These are phyloP conservation scores for Gossypium stocksii DNA, from an alignment of 345 rosid genomes.

Conservation along the genomic window DNA sequence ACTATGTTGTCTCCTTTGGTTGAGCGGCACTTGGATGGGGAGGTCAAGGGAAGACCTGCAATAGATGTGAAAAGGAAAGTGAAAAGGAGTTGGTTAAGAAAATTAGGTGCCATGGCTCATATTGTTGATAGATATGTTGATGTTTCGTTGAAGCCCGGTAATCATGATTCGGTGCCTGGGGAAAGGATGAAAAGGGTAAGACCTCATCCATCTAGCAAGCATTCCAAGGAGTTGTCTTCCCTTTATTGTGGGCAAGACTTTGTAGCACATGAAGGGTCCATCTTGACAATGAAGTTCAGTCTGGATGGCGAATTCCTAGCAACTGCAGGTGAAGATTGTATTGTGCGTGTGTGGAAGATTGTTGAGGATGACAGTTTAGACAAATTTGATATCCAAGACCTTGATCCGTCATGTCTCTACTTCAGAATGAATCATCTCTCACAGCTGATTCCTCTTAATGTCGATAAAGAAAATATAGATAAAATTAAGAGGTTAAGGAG, in stretches of 20 bases:
- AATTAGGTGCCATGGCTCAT: conserved; percentile 29
- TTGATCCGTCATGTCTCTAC: conserved; percentile 44
- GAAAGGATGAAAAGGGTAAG: conserved; percentile 5
- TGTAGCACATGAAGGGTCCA: conserved; percentile 10
- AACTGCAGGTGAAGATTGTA: conserved; percentile 57
- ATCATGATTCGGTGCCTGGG: background rate
- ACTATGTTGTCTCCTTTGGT: conserved; percentile 29
- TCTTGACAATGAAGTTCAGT: conserved; percentile 12
- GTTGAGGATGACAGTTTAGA: conserved; percentile 40
- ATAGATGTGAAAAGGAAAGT: conserved; percentile 27
- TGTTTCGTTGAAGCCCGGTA: conserved; percentile 18
- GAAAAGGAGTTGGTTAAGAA: conserved; percentile 41
- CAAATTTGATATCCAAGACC: conserved; percentile 31
- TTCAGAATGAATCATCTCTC: conserved; percentile 44
- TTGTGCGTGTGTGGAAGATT: conserved; percentile 61
- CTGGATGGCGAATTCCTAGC: conserved; percentile 35
- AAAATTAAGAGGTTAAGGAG: conserved; percentile 29
- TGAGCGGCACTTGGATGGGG: conserved; percentile 10
- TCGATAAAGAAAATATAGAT: conserved; percentile 29
- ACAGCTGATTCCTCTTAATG: conserved; percentile 29
- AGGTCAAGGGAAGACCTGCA: background rate
- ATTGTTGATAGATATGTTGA: conserved; percentile 24
- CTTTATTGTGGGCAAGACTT: conserved; percentile 11
- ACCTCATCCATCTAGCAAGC: background rate
- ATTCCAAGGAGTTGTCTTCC: conserved; percentile 12